Conservation (phyloP, 495 filamentous ascomycete genomes). For the Penicillium salamii region DNA sequence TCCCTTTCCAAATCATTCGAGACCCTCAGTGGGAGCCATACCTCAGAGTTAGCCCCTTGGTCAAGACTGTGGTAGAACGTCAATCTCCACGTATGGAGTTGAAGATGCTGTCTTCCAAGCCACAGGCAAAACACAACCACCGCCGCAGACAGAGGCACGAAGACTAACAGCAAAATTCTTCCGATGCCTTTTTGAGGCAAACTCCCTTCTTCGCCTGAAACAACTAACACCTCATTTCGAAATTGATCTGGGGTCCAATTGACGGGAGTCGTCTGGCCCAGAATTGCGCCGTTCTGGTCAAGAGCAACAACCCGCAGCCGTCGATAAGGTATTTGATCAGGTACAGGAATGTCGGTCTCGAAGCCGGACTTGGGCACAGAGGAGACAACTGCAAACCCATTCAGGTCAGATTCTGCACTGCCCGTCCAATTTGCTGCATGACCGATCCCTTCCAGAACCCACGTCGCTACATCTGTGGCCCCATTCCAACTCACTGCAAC, state of each 20-base stretch:
- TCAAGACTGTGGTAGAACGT: no score
- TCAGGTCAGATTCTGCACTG: background rate
- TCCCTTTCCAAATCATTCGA: no score
- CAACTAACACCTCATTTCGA: conserved; percentile 5
- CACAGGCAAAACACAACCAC: background rate
- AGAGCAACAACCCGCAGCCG: conserved; percentile 16
- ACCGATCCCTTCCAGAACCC: conserved; percentile 30
- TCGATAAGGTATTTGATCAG: conserved; percentile 5
- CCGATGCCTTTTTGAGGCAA: background rate
- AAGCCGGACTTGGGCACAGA: conserved; percentile 30
- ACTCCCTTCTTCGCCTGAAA: background rate
- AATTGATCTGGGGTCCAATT: conserved; percentile 15
- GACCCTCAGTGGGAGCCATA: no score
- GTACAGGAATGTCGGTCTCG: conserved; percentile 30
- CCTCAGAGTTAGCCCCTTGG: no score
- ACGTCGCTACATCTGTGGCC: conserved; percentile 37
- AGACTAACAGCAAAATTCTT: conserved; percentile 1
- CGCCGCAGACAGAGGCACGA: conserved; percentile 12
- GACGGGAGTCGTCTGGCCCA: conserved; percentile 5
- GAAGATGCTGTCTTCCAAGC: no score
- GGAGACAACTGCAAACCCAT: conserved; percentile 20
- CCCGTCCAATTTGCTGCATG: conserved; percentile 6
- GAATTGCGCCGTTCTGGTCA: conserved; percentile 1
- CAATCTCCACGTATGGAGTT: no score
- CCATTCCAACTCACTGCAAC: conserved; percentile 42